Evolutionary conservation across 1,284 basidiomycete genomes (phyloP), one percentile per base, ranked within the genome.

Genomic region (Cryptococcus hybrid): DNA sequence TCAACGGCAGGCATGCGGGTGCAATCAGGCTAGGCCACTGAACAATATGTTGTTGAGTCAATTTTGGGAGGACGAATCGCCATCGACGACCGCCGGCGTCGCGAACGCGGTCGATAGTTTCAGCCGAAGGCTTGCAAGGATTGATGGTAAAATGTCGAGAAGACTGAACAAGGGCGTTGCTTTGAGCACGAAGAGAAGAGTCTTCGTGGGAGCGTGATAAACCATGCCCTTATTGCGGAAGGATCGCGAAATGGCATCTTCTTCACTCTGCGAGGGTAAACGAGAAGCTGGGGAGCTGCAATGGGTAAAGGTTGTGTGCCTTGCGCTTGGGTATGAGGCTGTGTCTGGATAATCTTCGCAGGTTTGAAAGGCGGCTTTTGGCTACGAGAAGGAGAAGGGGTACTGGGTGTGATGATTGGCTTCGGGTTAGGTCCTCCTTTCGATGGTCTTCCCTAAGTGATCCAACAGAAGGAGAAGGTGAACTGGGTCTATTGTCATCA

Each of bases 11-110:
- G 72, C 91, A 97, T 5, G 85, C 84, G 0, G 92, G 90, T 0
- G 88, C 88, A 48, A 88, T 83, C 74, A 93, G 85, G 12, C 87
- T 88, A 61, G 86, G 86, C 95, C 95, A 99, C 72, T 98, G 97
- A 77, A 95, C 86, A 37, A 91, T 86, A 66, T 94, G 88, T 69
- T 90, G 89, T 69, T 61, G 62, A 12, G 84, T 75, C 3, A 86
- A 84, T 7, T 83, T 83, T 0, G 92, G 88, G 68, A 90, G 88
- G 55, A 89, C 83, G 71, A 96, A 92, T 69, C 95, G 88, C 92
- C 93, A 93, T 15, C 90, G 81, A 42, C 88, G 82, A 3, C 89
- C 89, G 36, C 93, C 85, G 8, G 54, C 56, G 47, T 61, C 60
- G 11, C 60, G 37, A 2, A 61, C 47, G 12, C 60, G 45, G 47